Evolutionary conservation across 768 basidiomycete genomes (phyloP).

Genomic region (Podaxis sp.): DNA sequence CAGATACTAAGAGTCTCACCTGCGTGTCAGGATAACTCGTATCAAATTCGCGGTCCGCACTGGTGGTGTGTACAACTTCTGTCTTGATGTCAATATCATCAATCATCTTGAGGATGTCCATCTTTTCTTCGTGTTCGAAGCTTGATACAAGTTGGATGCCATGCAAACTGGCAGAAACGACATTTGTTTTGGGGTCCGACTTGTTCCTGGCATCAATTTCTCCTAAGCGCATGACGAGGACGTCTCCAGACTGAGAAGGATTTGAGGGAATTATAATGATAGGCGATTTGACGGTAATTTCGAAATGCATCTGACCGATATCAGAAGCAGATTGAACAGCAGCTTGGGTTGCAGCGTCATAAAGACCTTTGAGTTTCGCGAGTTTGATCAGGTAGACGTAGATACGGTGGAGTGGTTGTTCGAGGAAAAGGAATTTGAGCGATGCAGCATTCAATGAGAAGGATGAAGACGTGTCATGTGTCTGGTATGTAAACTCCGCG

Average conservation of each 20-base stretch:
- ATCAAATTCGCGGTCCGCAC: slow-evolving; percentile 51
- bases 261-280: slow-evolving; percentile 86
- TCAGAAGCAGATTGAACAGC: slow-evolving; percentile 93
- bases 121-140: slow-evolving; percentile 45
- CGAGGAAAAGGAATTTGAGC: slow-evolving; percentile 84
- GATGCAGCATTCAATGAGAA: slow-evolving; percentile 85
- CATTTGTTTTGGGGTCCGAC: slow-evolving; percentile 56
- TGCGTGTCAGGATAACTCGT: slow-evolving; percentile 66
- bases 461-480: slow-evolving; percentile 77
- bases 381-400: slow-evolving; percentile 82
- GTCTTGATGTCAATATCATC: slow-evolving; percentile 82
- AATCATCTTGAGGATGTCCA: slow-evolving; percentile 76
- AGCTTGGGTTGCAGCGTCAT: slow-evolving; percentile 90
- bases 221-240: slow-evolving; percentile 80
- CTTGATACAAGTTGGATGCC: slow-evolving; percentile 84
- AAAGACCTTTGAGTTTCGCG: slow-evolving; percentile 87
- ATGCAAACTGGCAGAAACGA: slow-evolving; percentile 69
- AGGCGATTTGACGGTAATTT: slow-evolving; percentile 87
- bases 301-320: slow-evolving; percentile 91
- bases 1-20: slow-evolving; percentile 39
- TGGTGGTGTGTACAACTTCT: slow-evolving; percentile 61
- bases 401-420: slow-evolving; percentile 86
- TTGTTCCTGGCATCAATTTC: slow-evolving; percentile 83
- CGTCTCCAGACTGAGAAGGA: slow-evolving; percentile 57
- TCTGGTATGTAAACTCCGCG: slow-evolving; percentile 92